Percentiles rank a stretch among this genome's conserved stretches.
Evolutionary conservation across 495 filamentous ascomycete genomes (phyloP).

Genomic region (Bacidia rubella): DNA sequence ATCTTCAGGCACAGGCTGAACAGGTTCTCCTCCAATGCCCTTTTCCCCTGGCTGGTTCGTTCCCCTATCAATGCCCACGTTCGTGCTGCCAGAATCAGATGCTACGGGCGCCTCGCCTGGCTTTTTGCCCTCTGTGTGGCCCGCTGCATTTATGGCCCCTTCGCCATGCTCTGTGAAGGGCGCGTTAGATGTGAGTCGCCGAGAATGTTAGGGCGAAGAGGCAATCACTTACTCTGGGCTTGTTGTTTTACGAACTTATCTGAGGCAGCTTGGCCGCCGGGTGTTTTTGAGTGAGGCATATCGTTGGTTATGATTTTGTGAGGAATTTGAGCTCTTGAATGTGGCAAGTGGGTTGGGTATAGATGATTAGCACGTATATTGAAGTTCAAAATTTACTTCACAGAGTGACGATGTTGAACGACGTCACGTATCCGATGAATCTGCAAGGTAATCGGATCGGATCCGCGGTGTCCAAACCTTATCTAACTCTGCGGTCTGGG

Average conservation of each 20-base stretch:
- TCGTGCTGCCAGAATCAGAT: conserved; percentile 10
- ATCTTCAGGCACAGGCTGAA: conserved; percentile 10
- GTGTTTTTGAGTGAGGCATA: conserved; percentile 14
- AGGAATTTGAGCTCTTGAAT: not conserved
- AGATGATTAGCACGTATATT: no score
- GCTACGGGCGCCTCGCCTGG: conserved; percentile 6
- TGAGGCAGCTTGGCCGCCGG: conserved; percentile 12
- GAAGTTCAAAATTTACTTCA: no score
- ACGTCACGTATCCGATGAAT: no score
- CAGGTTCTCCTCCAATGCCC: conserved; percentile 2
- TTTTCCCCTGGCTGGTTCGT: conserved; percentile 16
- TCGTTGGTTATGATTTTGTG: not conserved
- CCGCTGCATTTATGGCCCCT: conserved; percentile 13
- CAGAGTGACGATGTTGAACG: no score
- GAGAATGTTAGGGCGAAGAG: not conserved
- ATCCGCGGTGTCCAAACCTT: no score
- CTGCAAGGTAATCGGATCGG: no score
- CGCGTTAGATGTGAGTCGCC: not conserved
- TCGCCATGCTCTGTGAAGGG: conserved; percentile 9
- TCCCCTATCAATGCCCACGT: conserved; percentile 11
- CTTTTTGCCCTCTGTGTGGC: conserved; percentile 12
- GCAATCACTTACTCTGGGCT: conserved; percentile 21
- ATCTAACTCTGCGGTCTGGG: no score
- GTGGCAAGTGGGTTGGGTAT: no score
- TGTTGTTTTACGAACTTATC: conserved; percentile 19